Base-by-base conservation (phyloP, 1,284 basidiomycete genomes). In the Ustilago curta region DNA sequence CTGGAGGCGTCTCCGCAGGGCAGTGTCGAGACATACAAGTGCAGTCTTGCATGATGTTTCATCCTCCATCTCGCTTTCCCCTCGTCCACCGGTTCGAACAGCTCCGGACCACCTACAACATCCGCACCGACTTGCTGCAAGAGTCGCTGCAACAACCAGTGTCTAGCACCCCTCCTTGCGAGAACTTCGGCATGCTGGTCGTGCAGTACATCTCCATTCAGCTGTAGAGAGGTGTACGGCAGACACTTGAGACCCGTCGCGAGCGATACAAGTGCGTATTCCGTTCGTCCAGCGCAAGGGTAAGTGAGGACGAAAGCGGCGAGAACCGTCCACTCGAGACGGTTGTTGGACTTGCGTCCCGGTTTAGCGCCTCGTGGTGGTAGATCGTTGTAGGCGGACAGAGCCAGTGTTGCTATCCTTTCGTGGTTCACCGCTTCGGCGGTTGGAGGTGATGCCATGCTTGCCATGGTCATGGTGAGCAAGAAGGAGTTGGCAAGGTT, bases 101-200 rank as follows among this genome's bases (percentile, higher is more conserved):
- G 43, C 18, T 19, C 32, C 4, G 29, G 4, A 8, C 18, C 25
- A 0, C 14, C 42, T 3, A 11, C 56, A 2, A 4, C 23, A 2
- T 5, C 23, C 12, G 23, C 11, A 2, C 18, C 35, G 27, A 42
- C 44, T 29, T 51, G 89, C 85, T 53, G 14, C 39, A 59, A 45
- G 8, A 91, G 87, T 83, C 95, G 91, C 54, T 90, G 89, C 27
- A 94, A 83, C 48, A 95, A 86, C 93, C 93, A 97, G n/a, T 90
- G 88, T 39, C 92, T 83, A 1, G 92, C 90, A 2, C 91, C 91
- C 19, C 95, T 88, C 29, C 93, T 88, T 0, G 93, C 93, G 16
- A 97, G 87, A 18, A 96, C 89, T 85, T 97, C 95, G 3, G 95
- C 95, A 84, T 97, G 95, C 51, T 89, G 91, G 80, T 97, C 95